phyloP scores from a whole-genome alignment of 1,139 yeast genomes.

The Sugiyamaella pinicola region DNA sequence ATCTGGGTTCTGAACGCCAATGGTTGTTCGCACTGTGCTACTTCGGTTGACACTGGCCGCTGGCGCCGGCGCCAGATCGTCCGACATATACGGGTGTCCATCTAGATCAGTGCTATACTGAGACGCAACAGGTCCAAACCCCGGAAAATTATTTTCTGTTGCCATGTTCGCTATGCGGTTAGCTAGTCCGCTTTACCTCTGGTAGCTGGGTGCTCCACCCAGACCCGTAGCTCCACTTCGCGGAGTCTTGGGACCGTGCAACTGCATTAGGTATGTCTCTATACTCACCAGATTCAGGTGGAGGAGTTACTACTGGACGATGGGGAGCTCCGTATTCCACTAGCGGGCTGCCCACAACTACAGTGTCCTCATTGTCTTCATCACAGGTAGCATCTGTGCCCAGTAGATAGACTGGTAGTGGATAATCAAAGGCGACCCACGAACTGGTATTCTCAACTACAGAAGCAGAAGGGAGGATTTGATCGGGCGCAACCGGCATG shows the following conservation, averaged over 20 bases:
- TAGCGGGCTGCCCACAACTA: conserved; percentile 18
- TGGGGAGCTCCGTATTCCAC: conserved; percentile 28
- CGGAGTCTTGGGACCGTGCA: too few species aligned
- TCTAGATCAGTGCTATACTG: conserved; percentile 3
- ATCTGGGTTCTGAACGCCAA: conserved; percentile 12
- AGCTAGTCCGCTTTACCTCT: background rate
- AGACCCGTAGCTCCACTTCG: too few species aligned
- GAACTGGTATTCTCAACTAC: conserved; percentile 21
- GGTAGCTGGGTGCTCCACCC: too few species aligned
- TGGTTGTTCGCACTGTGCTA: conserved; percentile 11
- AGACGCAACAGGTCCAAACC: conserved; percentile 4
- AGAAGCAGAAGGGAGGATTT: conserved; percentile 13
- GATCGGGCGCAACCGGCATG: background rate
- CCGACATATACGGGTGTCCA: conserved; percentile 11
- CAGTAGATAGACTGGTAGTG: conserved; percentile 22
- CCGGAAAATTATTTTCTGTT: background rate
- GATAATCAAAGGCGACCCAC: conserved; percentile 25
- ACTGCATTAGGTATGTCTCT: too few species aligned
- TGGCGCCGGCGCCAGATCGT: conserved; percentile 2
- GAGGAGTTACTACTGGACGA: conserved; percentile 23
- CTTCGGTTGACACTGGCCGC: conserved; percentile 7
- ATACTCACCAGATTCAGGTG: conserved; percentile 8
- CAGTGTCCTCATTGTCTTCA: conserved; percentile 17
- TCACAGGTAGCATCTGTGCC: conserved; percentile 7
- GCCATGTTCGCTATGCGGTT: background rate